Percentiles rank a stretch among this genome's conserved stretches.
phyloP scores from a whole-genome alignment of 768 basidiomycete genomes.

The Suillus occidentalis region DNA sequence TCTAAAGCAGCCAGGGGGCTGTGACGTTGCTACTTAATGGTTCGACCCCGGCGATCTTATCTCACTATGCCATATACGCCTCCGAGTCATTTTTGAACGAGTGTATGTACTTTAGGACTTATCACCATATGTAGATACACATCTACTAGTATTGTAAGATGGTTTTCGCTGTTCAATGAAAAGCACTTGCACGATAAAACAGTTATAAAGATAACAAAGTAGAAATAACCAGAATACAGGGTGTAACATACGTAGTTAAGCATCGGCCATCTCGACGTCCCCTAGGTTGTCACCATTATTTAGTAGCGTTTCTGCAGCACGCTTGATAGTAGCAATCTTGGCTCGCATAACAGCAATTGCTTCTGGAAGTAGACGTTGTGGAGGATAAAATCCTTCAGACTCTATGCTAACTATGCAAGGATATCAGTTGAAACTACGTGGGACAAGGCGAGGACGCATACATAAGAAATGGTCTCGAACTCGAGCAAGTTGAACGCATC shows the following conservation, averaged over 20 bases:
- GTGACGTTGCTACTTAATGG: neutral
- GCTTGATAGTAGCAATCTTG: slow-evolving; percentile 65
- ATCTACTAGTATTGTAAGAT: neutral
- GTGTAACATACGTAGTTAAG: slow-evolving; percentile 15
- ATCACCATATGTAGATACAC: neutral
- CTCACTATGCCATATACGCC: neutral
- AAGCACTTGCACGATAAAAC: neutral
- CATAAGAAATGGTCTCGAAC: slow-evolving; percentile 94
- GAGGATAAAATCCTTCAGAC: slow-evolving; percentile 85
- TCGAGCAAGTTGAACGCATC: slow-evolving; percentile 77
- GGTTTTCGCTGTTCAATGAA: neutral
- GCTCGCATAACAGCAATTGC: slow-evolving; percentile 78
- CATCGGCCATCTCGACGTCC: slow-evolving; percentile 58
- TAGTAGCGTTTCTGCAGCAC: slow-evolving; percentile 59
- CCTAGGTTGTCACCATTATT: slow-evolving; percentile 37
- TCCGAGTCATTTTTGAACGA: no score
- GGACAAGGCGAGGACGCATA: slow-evolving; percentile 39
- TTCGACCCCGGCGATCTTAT: neutral
- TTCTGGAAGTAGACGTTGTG: slow-evolving; percentile 80
- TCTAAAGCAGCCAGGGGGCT: neutral
- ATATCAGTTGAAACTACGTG: slow-evolving; percentile 3
- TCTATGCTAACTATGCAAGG: slow-evolving; percentile 74
- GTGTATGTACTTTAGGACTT: neutral
- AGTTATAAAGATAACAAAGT: neutral
- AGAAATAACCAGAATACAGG: neutral